Percentiles rank a stretch among this genome's conserved stretches.
phyloP scores from a whole-genome alignment of 345 rosid species.

The Citrus mangshanensis region DNA sequence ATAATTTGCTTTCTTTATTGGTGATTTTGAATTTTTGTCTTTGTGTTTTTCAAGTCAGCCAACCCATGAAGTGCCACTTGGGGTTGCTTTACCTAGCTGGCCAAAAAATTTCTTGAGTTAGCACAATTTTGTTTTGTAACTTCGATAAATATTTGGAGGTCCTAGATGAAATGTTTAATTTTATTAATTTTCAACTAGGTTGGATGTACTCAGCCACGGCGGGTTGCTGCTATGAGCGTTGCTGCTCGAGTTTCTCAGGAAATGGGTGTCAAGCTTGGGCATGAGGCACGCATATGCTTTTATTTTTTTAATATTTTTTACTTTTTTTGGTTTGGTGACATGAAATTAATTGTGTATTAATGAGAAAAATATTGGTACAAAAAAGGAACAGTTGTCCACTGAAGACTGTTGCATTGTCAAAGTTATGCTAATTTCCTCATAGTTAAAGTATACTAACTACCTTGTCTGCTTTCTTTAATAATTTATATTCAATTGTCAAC shows the following conservation, averaged over 20 bases:
- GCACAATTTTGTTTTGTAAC: neutral
- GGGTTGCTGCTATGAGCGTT: slow-evolving; percentile 99
- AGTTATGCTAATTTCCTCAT: neutral
- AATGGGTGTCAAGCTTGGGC: slow-evolving; percentile 98
- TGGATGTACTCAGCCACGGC: slow-evolving; percentile 89
- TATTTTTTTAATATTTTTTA: neutral
- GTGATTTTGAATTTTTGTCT: neutral
- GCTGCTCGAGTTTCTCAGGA: slow-evolving; percentile 99
- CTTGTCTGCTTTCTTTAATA: neutral
- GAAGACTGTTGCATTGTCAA: neutral
- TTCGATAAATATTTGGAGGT: neutral
- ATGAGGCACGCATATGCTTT: slow-evolving; percentile 44
- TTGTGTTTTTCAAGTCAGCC: neutral
- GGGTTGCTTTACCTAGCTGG: neutral
- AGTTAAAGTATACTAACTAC: neutral
- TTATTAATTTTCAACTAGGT: slow-evolving; percentile 41
- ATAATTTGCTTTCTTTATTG: neutral
- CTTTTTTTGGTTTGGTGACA: neutral
- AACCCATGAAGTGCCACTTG: neutral
- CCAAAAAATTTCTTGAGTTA: neutral
- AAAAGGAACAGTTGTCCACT: neutral
- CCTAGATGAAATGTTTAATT: neutral
- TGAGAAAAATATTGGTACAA: neutral
- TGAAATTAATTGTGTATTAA: neutral
- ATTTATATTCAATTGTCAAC: neutral